These are phyloP conservation scores for Sporothrix phasma DNA, from an alignment of 2,329 filamentous ascomycete species.

Conservation along the genomic window DNA sequence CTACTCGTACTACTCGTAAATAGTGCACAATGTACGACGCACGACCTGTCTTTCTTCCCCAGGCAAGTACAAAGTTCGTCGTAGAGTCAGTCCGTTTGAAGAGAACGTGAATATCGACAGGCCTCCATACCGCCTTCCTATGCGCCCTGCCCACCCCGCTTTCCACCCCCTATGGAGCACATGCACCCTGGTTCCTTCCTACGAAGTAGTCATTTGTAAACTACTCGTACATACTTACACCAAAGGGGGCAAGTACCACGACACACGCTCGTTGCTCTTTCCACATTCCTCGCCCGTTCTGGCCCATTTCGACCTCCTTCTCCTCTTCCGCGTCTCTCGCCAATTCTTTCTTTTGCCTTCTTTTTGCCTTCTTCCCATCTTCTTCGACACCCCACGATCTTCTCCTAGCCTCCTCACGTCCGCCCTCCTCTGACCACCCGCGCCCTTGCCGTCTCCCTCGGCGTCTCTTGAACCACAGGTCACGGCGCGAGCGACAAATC, in stretches of 20 bases:
- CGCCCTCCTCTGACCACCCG: neutral
- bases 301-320: neutral
- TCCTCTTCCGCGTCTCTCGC: neutral
- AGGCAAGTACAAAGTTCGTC: too few species aligned
- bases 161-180: slow-evolving; percentile 8
- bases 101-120: neutral
- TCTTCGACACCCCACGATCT: neutral
- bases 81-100: too few species aligned
- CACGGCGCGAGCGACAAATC: neutral
- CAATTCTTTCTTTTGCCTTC: neutral
- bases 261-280: neutral
- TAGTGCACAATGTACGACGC: too few species aligned
- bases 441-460: neutral
- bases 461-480: neutral
- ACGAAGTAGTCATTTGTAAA: neutral
- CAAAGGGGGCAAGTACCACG: neutral
- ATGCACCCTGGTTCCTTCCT: neutral
- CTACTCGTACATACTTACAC: neutral
- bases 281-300: neutral
- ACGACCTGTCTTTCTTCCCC: too few species aligned
- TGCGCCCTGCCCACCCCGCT: slow-evolving; percentile 9
- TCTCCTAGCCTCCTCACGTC: neutral
- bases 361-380: neutral
- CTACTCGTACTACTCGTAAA: too few species aligned
- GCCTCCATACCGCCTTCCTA: slow-evolving; percentile 6